Evolutionary conservation across 176 grass and related monocot species (phyloP).

Genomic region (Cenchrus fungigraminus): DNA sequence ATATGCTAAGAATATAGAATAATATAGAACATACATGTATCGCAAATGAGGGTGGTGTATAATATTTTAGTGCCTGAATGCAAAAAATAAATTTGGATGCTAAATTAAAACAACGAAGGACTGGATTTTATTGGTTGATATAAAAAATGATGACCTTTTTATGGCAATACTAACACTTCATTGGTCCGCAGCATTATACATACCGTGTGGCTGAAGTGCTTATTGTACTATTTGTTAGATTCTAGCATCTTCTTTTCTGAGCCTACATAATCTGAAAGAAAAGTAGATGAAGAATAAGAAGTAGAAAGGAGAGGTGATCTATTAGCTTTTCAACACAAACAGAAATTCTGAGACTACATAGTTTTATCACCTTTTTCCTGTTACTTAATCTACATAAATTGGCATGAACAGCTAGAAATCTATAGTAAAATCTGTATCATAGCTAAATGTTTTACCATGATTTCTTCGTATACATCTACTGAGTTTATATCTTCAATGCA

Average conservation of each 20-base stretch:
- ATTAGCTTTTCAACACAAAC: constrained; percentile 12
- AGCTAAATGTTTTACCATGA: constrained; percentile 24
- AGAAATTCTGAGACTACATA: neutral
- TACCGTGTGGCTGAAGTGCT: neutral
- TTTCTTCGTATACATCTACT: neutral
- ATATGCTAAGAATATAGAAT: neutral
- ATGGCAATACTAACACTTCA: constrained; percentile 19
- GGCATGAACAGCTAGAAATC: neutral
- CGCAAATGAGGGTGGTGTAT: neutral
- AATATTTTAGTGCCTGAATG: constrained; percentile 13
- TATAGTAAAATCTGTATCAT: constrained; percentile 16
- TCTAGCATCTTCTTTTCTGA: neutral
- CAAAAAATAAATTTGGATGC: constrained; percentile 1
- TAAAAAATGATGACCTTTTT: neutral
- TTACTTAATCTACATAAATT: neutral
- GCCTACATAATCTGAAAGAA: neutral
- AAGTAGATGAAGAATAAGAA: neutral
- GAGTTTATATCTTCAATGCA: neutral
- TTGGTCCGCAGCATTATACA: neutral
- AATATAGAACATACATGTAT: neutral
- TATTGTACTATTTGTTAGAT: constrained; percentile 2
- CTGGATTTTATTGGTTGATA: neutral
- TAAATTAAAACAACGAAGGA: constrained; percentile 12
- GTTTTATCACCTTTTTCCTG: constrained; percentile 5
- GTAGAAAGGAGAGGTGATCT: neutral